These are phyloP conservation scores for Dioscorea alata DNA, from an alignment of 106 monocot genomes.

Conservation along the genomic window DNA sequence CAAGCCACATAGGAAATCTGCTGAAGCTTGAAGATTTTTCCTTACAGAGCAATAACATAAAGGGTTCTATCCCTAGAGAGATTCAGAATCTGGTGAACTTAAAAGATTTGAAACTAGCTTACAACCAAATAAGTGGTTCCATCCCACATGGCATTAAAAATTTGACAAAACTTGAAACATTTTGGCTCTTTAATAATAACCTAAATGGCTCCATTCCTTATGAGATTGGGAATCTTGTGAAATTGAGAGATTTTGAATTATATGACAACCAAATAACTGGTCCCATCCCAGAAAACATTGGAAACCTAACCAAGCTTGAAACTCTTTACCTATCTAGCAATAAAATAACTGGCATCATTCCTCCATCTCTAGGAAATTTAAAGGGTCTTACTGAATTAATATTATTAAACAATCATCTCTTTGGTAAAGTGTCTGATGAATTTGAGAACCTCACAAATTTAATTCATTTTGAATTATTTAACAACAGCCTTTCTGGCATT, in stretches of 20 bases:
- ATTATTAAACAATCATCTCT: slow-evolving; percentile 2
- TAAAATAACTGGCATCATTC: background rate
- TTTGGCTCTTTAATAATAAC: slow-evolving; percentile 2
- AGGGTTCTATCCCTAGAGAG: slow-evolving; percentile 4
- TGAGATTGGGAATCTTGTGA: background rate
- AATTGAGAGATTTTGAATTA: background rate
- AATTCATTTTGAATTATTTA: background rate
- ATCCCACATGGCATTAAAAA: slow-evolving; percentile 6
- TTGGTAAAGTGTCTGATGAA: background rate
- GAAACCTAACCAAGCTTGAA: too few species aligned
- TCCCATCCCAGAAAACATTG: background rate
- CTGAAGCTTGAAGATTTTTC: too few species aligned
- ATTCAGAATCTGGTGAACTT: background rate
- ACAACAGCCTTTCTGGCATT: slow-evolving; percentile 2
- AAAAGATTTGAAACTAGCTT: background rate
- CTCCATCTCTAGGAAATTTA: slow-evolving; percentile 16
- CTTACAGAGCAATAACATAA: background rate
- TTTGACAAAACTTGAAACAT: background rate
- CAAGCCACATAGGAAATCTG: too few species aligned
- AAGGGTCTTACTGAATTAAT: background rate
- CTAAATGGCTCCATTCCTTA: slow-evolving; percentile 11
- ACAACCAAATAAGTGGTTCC: background rate
- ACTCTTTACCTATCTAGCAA: too few species aligned
- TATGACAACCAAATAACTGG: background rate
- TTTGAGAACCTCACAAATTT: slow-evolving; percentile 7